These are phyloP conservation scores for Candida krabiensis DNA, from an alignment of 805 yeast species.

Conservation along the genomic window DNA sequence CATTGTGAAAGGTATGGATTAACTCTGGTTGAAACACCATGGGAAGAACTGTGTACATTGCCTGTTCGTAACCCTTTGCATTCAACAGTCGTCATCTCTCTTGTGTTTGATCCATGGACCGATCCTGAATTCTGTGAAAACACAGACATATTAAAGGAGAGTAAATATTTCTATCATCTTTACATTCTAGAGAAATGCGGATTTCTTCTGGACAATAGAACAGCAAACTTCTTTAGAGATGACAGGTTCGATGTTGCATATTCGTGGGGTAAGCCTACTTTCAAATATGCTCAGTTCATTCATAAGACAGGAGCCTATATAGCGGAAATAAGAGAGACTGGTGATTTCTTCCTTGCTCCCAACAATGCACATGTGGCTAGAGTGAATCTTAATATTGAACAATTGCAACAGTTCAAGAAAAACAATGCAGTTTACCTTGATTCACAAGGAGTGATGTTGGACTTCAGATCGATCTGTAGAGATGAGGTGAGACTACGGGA, in stretches of 20 bases:
- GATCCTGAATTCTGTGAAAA: slow-evolving; percentile 49
- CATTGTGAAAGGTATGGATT: slow-evolving; percentile 85
- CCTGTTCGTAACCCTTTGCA: slow-evolving; percentile 85
- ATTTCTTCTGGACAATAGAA: slow-evolving; percentile 78
- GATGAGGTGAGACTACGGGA: slow-evolving; percentile 46
- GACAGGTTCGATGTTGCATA: slow-evolving; percentile 64
- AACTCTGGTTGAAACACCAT: slow-evolving; percentile 81
- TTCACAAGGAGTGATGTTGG: slow-evolving; percentile 72
- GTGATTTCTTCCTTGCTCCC: slow-evolving; percentile 80
- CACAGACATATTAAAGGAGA: slow-evolving; percentile 42
- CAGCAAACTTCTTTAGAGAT: slow-evolving; percentile 58
- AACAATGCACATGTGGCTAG: slow-evolving; percentile 82
- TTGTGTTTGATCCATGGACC: slow-evolving; percentile 71
- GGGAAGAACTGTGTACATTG: slow-evolving; percentile 78
- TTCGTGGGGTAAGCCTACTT: slow-evolving; percentile 89
- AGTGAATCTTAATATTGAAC: slow-evolving; percentile 48
- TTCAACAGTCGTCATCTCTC: slow-evolving; percentile 68
- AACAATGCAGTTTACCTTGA: slow-evolving; percentile 45
- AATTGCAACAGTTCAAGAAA: slow-evolving; percentile 22
- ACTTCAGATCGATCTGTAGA: slow-evolving; percentile 63
- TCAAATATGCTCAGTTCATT: slow-evolving; percentile 83
- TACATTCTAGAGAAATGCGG: slow-evolving; percentile 68
- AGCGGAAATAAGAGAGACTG: slow-evolving; percentile 80
- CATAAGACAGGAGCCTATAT: slow-evolving; percentile 88
- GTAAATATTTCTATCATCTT: slow-evolving; percentile 73